These are phyloP conservation scores for Gossypium aridum DNA, from an alignment of 441 rosid species.

Conservation along the genomic window DNA sequence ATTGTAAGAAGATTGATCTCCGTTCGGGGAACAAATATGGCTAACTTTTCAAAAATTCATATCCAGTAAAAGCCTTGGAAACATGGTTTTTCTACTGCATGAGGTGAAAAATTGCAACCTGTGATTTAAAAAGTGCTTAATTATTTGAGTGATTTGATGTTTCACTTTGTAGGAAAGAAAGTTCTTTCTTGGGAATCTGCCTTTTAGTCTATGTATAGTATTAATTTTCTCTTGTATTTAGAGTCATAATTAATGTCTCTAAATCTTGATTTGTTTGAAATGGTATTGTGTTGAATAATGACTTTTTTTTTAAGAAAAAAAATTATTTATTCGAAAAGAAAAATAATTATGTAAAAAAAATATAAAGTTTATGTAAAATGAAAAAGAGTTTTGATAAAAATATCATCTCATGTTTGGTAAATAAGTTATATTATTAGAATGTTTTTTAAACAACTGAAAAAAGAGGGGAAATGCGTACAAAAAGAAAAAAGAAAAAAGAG, in stretches of 20 bases:
- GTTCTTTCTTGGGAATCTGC: not conserved
- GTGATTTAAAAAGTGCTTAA: not conserved
- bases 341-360: too few relatives aligned
- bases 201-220: not conserved
- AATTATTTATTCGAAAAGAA: too few relatives aligned
- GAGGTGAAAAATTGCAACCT: not conserved
- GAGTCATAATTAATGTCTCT: not conserved
- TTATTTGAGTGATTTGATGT: not conserved
- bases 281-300: not conserved
- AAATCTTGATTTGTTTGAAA: not conserved
- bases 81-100: not conserved
- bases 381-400: too few relatives aligned
- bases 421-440: too few relatives aligned
- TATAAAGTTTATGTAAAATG: too few relatives aligned
- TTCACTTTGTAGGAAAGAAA: not conserved
- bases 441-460: too few relatives aligned
- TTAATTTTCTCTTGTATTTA: not conserved
- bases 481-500: too few relatives aligned
- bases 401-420: too few relatives aligned
- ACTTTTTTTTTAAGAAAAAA: too few relatives aligned
- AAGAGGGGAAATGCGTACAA: too few relatives aligned
- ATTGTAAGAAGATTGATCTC: constrained; percentile 26
- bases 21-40: constrained; percentile 6
- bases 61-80: constrained; percentile 4
- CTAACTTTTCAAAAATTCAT: not conserved